These are phyloP conservation scores for Fusarium metavorans DNA, from an alignment of 2,329 filamentous ascomycete species.

Conservation along the genomic window DNA sequence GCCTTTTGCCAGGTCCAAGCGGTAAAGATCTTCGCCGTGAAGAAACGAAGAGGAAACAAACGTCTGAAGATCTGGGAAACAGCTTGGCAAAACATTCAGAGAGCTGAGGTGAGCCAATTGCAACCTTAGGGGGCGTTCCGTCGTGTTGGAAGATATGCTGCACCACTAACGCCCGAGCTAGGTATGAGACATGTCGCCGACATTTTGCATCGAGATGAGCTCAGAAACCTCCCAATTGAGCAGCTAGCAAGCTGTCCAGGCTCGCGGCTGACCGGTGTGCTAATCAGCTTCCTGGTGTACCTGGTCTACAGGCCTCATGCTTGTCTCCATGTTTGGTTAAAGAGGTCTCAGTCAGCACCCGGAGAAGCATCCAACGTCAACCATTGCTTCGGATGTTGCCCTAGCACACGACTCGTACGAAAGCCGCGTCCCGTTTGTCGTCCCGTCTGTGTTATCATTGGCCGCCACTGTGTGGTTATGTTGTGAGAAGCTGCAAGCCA, in stretches of 20 bases:
- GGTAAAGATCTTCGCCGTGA: conserved; percentile 4
- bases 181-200: conserved; percentile 3
- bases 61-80: not conserved
- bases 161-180: not conserved
- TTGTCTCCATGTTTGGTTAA: not conserved
- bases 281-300: not conserved
- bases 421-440: not conserved
- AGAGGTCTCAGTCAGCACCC: not conserved
- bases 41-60: not conserved
- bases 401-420: not conserved
- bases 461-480: not conserved
- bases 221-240: not conserved
- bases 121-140: not conserved
- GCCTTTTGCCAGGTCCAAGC: conserved; percentile 6
- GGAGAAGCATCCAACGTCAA: not conserved
- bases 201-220: conserved; percentile 15
- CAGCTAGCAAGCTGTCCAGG: not conserved
- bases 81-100: conserved; percentile 5
- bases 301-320: conserved; percentile 4
- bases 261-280: conserved; percentile 9
- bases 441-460: not conserved
- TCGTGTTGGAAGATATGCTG: not conserved
- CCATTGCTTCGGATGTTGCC: not conserved
- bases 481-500: not conserved
- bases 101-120: not conserved